Evolutionary conservation across 495 filamentous ascomycete genomes (phyloP).

Genomic region (Darksidea phi): DNA sequence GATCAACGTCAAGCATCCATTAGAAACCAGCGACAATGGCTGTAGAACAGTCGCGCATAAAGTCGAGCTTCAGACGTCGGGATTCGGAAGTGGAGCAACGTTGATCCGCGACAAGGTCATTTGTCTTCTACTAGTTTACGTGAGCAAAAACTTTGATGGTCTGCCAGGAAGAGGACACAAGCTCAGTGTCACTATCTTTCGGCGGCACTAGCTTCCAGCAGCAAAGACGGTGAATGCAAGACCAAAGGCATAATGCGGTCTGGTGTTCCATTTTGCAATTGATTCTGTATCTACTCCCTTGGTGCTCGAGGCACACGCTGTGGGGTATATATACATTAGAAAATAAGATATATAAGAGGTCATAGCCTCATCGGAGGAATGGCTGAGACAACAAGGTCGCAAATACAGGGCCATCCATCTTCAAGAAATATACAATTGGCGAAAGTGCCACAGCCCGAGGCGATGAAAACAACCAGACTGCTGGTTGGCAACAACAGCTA

Average conservation of each 20-base stretch:
- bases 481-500: slow-evolving; percentile 4
- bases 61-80: too few species aligned
- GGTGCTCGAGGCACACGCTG: slow-evolving; percentile 18
- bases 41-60: too few species aligned
- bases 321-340: slow-evolving; percentile 37
- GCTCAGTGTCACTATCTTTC: too few species aligned
- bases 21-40: neutral
- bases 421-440: slow-evolving; percentile 36
- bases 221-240: neutral
- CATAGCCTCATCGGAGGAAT: slow-evolving; percentile 33
- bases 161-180: too few species aligned
- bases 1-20: neutral
- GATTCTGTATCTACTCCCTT: slow-evolving; percentile 28
- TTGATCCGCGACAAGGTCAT: too few species aligned
- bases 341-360: slow-evolving; percentile 38
- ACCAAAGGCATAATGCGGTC: too few species aligned
- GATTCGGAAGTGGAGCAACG: too few species aligned
- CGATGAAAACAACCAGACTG: slow-evolving; percentile 4
- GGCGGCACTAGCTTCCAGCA: too few species aligned
- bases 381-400: neutral
- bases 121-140: too few species aligned
- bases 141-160: too few species aligned
- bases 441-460: slow-evolving; percentile 3
- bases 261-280: neutral
- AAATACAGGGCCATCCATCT: slow-evolving; percentile 19